Base-by-base conservation (phyloP, 768 basidiomycete genomes). In the Hypholoma fasciculare region DNA sequence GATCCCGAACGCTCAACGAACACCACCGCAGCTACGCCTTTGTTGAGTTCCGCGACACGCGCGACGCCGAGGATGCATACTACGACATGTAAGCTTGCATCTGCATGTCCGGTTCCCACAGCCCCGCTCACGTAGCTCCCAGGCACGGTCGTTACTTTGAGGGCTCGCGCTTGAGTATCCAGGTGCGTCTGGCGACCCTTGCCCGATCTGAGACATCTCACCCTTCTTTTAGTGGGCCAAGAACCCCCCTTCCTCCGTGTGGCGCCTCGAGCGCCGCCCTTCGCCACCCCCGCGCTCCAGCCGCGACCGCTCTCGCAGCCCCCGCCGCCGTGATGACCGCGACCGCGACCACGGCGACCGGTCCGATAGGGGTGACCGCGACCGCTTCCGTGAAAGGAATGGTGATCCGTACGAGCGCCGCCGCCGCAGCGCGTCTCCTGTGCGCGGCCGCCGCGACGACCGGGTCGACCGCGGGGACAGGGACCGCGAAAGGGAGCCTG, bases 81-180 rank as follows among this genome's bases (percentile, higher is more conserved):
- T 71, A 74, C 57, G 73, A 76, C 38, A 74, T 76, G 74, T 76
- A 65, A 26, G 73, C 52, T 9, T 8, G 7, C 23, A 13, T 27
- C n/a, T 30, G n/a, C 67, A 6, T 7, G 39, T 34, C 12, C 47
- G 23, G 16, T 3, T 50, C 13, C 26, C 49, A 19, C 38, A 27
- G 42, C 26, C 34, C 50, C 54, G 17, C 26, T 56, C 38, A 36
- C 13, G 55, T 40, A 40, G n/a, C 52, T 49, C 39, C 3, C 27
- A 75, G 74, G 74, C 74, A 74, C 62, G 74, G 74, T 47, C 58
- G 73, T 51, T 63, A 73, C 62, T 74, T 76, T 65, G 74, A 74
- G 69, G 74, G 74, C 30, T 69, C 65, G 53, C 72, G 73, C 26
- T 54, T 76, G 51, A 72, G 72, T 59, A 73, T 74, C 49, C 73